A percentile compares a stretch with the other conserved stretches of the same genome.
Conservation (phyloP, 345 rosid species). For the Pistacia atlantica region DNA sequence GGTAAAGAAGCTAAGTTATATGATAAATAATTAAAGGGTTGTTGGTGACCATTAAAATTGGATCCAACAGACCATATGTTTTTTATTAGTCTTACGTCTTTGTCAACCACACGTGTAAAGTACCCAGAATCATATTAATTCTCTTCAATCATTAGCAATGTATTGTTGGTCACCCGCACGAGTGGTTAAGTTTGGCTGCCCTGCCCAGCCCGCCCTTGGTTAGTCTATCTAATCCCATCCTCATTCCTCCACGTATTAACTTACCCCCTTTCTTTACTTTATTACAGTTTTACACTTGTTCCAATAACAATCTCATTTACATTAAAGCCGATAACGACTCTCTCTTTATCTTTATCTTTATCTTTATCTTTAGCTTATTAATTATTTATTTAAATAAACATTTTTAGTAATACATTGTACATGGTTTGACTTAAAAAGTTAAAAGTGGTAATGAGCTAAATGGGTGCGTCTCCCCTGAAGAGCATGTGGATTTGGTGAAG, state of each 20-base stretch:
- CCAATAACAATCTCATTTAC: no score
- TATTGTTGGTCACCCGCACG: conserved; percentile 37
- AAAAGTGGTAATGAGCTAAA: no score
- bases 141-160: conserved; percentile 30
- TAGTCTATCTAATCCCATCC: background rate
- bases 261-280: background rate
- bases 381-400: no score
- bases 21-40: background rate
- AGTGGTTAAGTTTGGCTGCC: conserved; percentile 11
- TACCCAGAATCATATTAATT: background rate
- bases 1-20: conserved; percentile 2
- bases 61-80: background rate
- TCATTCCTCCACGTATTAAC: background rate
- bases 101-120: conserved; percentile 23
- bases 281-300: no score
- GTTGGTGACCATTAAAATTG: conserved; percentile 3
- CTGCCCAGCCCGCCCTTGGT: background rate
- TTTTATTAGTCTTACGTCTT: background rate
- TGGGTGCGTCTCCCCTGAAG: background rate
- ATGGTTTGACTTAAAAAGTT: no score
- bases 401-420: no score
- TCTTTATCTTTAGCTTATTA: no score
- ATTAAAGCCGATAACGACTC: no score
- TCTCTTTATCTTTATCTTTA: no score
- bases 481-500: conserved; percentile 8